A percentile compares a stretch with the other conserved stretches of the same genome.
Evolutionary conservation across 2,329 filamentous ascomycete species (phyloP).

Genomic region (Ceratocystiopsis sp.): DNA sequence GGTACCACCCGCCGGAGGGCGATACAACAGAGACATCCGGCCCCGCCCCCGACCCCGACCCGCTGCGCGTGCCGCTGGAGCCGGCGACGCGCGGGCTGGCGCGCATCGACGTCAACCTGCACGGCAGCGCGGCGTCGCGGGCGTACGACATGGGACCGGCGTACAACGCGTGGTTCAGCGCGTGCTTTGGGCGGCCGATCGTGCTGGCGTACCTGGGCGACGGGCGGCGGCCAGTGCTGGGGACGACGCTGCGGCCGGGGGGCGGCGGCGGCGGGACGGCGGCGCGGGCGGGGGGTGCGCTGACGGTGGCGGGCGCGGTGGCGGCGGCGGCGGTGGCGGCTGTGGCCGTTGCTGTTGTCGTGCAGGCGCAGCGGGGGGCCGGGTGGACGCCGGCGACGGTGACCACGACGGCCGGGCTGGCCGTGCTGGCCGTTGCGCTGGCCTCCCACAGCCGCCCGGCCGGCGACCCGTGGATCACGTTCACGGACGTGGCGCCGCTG

Average conservation of each 20-base stretch:
- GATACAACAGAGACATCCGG: neutral
- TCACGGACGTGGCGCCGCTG: constrained; percentile 51
- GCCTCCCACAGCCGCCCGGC: too few relatives aligned
- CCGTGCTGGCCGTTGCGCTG: neutral
- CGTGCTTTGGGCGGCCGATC: constrained; percentile 44
- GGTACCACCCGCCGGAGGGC: constrained; percentile 22
- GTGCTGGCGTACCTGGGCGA: constrained; percentile 49
- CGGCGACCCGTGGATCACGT: constrained; percentile 7
- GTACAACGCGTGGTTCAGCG: constrained; percentile 50
- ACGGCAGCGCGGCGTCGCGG: constrained; percentile 33
- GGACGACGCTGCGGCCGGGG: constrained; percentile 29
- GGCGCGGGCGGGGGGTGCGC: neutral
- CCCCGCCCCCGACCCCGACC: neutral
- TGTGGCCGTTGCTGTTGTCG: neutral
- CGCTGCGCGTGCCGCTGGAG: constrained; percentile 30
- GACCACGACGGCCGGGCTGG: neutral
- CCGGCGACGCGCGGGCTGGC: constrained; percentile 30
- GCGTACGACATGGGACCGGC: constrained; percentile 45
- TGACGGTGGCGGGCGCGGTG: neutral
- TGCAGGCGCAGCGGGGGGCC: too few relatives aligned
- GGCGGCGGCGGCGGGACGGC: neutral
- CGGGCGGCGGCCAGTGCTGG: constrained; percentile 42
- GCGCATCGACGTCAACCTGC: constrained; percentile 36
- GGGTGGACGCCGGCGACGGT: neutral
- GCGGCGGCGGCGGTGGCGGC: neutral